Conservation (phyloP, 2,329 filamentous ascomycete species). For the Ophiostoma novo-ulmi region DNA sequence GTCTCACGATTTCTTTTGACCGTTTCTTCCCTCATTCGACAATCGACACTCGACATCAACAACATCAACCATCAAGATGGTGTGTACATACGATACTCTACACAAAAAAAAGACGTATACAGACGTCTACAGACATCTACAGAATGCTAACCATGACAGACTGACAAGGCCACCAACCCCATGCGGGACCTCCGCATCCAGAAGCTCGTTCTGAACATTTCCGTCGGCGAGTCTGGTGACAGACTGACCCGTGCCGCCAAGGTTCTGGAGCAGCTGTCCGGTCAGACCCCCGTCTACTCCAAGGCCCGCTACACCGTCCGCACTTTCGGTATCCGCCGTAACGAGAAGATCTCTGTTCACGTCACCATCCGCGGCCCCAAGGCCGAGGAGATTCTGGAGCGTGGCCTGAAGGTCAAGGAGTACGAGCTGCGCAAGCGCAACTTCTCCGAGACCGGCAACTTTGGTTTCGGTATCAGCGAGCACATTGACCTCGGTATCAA, state of each 20-base stretch:
- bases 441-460: conserved; percentile 99
- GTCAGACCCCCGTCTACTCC: conserved; percentile 99
- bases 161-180: conserved; percentile 91
- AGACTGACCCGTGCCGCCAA: conserved; percentile 99
- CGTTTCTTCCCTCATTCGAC: conserved; percentile 16
- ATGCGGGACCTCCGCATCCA: conserved; percentile 99
- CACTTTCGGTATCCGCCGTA: conserved; percentile 99
- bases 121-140: too few relatives aligned
- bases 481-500: conserved; percentile 99
- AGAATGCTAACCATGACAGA: conserved; percentile 39
- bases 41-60: conserved; percentile 17
- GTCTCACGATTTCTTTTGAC: conserved; percentile 16
- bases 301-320: conserved; percentile 99
- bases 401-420: conserved; percentile 99
- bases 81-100: conserved; percentile 28
- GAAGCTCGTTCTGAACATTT: conserved; percentile 99
- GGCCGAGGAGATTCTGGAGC: conserved; percentile 99
- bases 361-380: conserved; percentile 95
- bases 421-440: conserved; percentile 99
- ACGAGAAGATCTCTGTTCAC: conserved; percentile 99
- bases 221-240: conserved; percentile 99
- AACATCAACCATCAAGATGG: conserved; percentile 36
- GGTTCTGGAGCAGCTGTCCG: conserved; percentile 98
- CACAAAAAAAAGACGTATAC: too few relatives aligned
- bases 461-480: conserved; percentile 99